These are phyloP conservation scores for Thermoascus crustaceus DNA, from an alignment of 2,329 filamentous ascomycete genomes.

Conservation along the genomic window DNA sequence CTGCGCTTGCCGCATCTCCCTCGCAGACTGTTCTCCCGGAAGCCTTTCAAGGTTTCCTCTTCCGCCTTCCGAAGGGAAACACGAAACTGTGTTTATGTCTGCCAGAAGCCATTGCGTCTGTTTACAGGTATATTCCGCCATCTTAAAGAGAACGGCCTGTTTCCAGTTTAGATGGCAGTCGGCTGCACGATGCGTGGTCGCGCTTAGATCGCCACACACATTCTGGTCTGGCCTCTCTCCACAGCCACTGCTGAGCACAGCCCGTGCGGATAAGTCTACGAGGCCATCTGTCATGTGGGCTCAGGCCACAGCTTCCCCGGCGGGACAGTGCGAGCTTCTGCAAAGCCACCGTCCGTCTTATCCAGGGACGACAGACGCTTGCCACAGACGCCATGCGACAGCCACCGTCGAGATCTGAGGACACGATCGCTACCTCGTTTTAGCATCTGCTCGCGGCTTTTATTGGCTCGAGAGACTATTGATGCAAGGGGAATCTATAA, in stretches of 20 bases:
- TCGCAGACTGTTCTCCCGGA: too few species aligned
- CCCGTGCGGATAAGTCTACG: too few species aligned
- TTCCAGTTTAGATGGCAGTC: too few species aligned
- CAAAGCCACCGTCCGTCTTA: too few species aligned
- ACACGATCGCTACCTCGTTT: constrained; percentile 1
- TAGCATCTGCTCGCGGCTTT: constrained; percentile 9
- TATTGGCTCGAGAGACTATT: constrained; percentile 25
- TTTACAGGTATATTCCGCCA: too few species aligned
- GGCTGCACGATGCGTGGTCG: neutral
- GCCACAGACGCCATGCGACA: constrained; percentile 1
- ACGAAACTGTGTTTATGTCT: too few species aligned
- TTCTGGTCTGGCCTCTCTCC: neutral
- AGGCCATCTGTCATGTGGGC: too few species aligned
- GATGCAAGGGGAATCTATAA: constrained; percentile 29
- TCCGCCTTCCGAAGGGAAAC: too few species aligned
- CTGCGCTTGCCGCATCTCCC: neutral
- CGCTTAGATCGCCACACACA: neutral
- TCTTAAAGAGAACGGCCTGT: too few species aligned
- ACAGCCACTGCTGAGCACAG: neutral
- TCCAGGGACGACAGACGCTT: neutral
- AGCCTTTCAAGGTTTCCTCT: too few species aligned
- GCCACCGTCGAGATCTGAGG: neutral
- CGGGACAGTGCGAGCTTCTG: neutral
- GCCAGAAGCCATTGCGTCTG: too few species aligned
- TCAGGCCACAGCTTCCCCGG: neutral